phyloP scores from a whole-genome alignment of 202 grass and related monocot genomes.

The Setaria viridis region DNA sequence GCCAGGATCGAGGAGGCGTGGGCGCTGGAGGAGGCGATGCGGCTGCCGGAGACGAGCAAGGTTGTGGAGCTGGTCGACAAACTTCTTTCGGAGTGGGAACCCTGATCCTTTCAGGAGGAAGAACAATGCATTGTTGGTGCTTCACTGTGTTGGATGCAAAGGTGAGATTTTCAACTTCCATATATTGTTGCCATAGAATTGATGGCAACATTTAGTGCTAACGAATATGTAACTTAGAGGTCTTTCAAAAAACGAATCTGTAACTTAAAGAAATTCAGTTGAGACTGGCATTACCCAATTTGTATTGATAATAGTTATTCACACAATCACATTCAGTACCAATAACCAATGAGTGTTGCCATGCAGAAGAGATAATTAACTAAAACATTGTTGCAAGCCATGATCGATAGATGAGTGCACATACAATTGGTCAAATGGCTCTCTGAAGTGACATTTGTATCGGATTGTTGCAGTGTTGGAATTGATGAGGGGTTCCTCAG shows the following conservation, averaged over 20 bases:
- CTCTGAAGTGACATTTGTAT: neutral
- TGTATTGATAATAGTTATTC: neutral
- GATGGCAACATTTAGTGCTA: neutral
- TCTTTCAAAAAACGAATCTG: neutral
- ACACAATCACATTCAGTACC: neutral
- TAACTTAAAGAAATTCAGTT: too few relatives aligned
- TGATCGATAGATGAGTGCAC: neutral
- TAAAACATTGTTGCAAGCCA: neutral
- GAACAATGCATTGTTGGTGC: neutral
- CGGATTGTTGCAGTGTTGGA: neutral
- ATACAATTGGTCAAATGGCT: neutral
- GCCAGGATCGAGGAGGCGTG: constrained; percentile 73
- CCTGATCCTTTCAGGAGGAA: constrained; percentile 25
- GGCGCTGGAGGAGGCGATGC: constrained; percentile 66
- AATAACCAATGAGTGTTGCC: neutral
- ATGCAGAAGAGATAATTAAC: neutral
- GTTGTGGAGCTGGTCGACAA: constrained; percentile 53
- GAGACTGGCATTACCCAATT: too few relatives aligned
- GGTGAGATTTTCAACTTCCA: neutral
- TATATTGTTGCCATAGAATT: neutral
- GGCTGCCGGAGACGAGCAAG: constrained; percentile 36
- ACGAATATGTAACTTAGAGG: neutral
- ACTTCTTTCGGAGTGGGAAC: constrained; percentile 64
- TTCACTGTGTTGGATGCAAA: neutral
- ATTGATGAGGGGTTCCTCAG: neutral